phyloP scores from a whole-genome alignment of 75 land plant species.

The Picea glauca region DNA sequence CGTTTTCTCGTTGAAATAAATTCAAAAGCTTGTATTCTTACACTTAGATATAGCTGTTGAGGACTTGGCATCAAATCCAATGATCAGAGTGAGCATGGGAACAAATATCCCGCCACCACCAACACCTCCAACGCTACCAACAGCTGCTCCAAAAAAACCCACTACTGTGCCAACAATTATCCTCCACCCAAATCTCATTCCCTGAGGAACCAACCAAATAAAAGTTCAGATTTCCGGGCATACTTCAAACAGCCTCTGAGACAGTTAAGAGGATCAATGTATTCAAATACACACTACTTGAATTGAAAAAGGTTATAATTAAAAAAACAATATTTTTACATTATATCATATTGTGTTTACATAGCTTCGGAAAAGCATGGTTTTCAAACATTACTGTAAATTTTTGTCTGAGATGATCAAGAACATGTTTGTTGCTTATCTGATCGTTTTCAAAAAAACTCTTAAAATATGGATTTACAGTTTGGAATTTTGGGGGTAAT shows the following conservation, averaged over 20 bases:
- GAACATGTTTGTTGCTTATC: too few species aligned
- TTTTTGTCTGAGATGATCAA: too few species aligned
- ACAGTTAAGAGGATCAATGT: not conserved
- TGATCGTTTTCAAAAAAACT: too few species aligned
- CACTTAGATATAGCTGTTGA: slow-evolving; percentile 86
- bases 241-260: not conserved
- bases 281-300: not conserved
- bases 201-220: slow-evolving; percentile 13
- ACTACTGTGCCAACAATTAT: slow-evolving; percentile 51
- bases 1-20: too few species aligned
- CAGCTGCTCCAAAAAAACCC: slow-evolving; percentile 70
- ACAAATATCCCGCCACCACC: slow-evolving; percentile 92
- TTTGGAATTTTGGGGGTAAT: too few species aligned
- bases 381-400: too few species aligned
- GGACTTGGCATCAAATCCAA: slow-evolving; percentile 77
- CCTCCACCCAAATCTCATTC: slow-evolving; percentile 61
- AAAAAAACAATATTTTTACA: not conserved
- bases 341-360: too few species aligned
- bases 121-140: slow-evolving; percentile 83
- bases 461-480: too few species aligned
- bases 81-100: slow-evolving; percentile 68
- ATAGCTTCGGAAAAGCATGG: too few species aligned
- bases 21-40: slow-evolving; percentile 20
- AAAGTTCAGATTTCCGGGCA: not conserved
- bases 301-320: not conserved